phyloP scores from a whole-genome alignment of 2,329 filamentous ascomycete species.

The Exophiala viscosa region DNA sequence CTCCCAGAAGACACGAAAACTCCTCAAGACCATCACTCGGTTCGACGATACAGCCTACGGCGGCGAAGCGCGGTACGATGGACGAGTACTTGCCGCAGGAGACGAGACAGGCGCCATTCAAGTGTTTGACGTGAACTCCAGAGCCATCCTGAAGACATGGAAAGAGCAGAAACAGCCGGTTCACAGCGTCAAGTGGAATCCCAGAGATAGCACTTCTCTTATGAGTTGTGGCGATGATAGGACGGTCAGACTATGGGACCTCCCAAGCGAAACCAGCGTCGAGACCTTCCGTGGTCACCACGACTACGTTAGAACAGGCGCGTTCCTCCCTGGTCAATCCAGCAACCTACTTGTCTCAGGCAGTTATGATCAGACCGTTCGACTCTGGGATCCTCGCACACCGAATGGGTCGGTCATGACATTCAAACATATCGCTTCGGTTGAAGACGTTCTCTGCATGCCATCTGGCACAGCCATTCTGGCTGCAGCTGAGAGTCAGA shows the following conservation, averaged over 20 bases:
- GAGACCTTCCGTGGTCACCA: constrained; percentile 79
- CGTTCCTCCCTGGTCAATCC: constrained; percentile 73
- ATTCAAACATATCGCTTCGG: constrained; percentile 86
- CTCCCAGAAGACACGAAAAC: constrained; percentile 84
- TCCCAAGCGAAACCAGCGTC: constrained; percentile 72
- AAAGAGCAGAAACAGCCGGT: constrained; percentile 89
- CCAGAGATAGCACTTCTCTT: constrained; percentile 75
- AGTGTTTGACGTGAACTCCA: constrained; percentile 85
- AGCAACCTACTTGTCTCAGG: constrained; percentile 77
- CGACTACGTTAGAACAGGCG: constrained; percentile 86
- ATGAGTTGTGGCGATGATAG: constrained; percentile 90
- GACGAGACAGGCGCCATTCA: constrained; percentile 91
- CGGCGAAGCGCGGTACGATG: constrained; percentile 83
- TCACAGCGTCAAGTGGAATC: constrained; percentile 89
- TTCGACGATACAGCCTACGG: constrained; percentile 89
- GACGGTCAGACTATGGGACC: constrained; percentile 90
- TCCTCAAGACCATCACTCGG: constrained; percentile 88
- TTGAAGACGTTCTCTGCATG: constrained; percentile 85
- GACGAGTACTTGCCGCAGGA: constrained; percentile 81
- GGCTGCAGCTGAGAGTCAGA: constrained; percentile 77
- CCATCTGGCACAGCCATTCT: constrained; percentile 81
- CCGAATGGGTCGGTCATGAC: constrained; percentile 72
- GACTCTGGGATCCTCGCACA: constrained; percentile 85
- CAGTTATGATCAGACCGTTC: constrained; percentile 90
- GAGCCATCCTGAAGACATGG: constrained; percentile 94